Conservation (phyloP, 2,329 filamentous ascomycete species). For the Teratosphaeria gauchensis region DNA sequence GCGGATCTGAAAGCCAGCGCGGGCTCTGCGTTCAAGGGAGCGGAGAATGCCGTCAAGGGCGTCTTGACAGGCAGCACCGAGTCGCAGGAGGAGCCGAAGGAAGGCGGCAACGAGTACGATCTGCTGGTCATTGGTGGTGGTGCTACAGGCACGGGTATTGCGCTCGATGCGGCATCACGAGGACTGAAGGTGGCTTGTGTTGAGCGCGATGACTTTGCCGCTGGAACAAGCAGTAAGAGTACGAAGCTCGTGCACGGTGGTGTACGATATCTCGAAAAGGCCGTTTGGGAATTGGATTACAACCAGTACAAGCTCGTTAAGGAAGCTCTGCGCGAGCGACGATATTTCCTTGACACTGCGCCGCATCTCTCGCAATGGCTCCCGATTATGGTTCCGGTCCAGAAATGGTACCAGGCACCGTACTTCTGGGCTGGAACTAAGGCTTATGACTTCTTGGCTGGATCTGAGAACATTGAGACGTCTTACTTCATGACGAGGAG, state of each 20-base stretch:
- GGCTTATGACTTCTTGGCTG: conserved; percentile 75
- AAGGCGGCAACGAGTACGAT: conserved; percentile 53
- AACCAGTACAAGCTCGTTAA: conserved; percentile 68
- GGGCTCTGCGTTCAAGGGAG: conserved; percentile 34
- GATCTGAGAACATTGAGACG: conserved; percentile 77
- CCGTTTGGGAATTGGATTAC: conserved; percentile 76
- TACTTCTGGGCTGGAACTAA: conserved; percentile 74
- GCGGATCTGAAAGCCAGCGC: conserved; percentile 46
- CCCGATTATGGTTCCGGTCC: conserved; percentile 72
- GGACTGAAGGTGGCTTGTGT: conserved; percentile 72
- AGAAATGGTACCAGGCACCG: conserved; percentile 76
- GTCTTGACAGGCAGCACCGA: conserved; percentile 24
- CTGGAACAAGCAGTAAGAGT: conserved; percentile 76
- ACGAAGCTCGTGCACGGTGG: conserved; percentile 81
- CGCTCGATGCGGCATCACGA: conserved; percentile 68
- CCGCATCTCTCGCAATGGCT: conserved; percentile 73
- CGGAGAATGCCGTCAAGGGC: conserved; percentile 34
- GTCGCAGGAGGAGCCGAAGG: conserved; percentile 18
- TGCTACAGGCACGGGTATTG: conserved; percentile 70
- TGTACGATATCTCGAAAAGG: conserved; percentile 78
- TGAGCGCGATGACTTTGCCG: conserved; percentile 73
- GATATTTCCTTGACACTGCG: conserved; percentile 74
- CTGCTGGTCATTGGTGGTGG: conserved; percentile 70
- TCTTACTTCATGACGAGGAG: conserved; percentile 82
- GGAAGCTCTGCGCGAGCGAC: conserved; percentile 71